phyloP scores from a whole-genome alignment of 495 filamentous ascomycete species.

The Hypoxylon fuscum region DNA sequence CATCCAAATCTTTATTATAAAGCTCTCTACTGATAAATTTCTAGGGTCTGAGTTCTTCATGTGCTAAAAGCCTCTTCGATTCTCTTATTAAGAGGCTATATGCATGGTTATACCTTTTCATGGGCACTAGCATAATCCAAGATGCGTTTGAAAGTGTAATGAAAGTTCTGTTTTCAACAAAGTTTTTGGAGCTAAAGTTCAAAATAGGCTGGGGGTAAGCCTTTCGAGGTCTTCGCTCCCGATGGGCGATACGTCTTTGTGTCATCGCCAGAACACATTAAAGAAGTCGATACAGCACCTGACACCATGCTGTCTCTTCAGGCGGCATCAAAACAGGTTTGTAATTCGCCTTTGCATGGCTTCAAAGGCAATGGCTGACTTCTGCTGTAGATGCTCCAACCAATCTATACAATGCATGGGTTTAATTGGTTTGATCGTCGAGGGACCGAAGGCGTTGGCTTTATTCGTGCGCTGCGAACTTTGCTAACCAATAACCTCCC shows the following conservation, averaged over 20 bases:
- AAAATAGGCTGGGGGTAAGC: slow-evolving; percentile 31
- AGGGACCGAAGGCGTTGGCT: slow-evolving; percentile 39
- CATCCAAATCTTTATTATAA: too few relatives aligned
- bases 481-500: slow-evolving; percentile 42
- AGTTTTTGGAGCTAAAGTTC: neutral
- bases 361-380: neutral
- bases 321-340: slow-evolving; percentile 38
- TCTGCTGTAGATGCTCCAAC: slow-evolving; percentile 39
- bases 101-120: too few relatives aligned
- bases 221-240: slow-evolving; percentile 37
- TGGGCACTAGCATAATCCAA: too few relatives aligned
- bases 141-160: too few relatives aligned
- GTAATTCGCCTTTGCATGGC: too few relatives aligned
- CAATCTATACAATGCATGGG: slow-evolving; percentile 44
- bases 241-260: slow-evolving; percentile 39
- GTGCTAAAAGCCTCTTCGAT: too few relatives aligned
- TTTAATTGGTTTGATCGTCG: slow-evolving; percentile 36
- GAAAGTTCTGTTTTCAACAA: too few relatives aligned
- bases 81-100: too few relatives aligned
- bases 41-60: too few relatives aligned
- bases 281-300: slow-evolving; percentile 39
- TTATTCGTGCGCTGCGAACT: slow-evolving; percentile 39
- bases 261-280: slow-evolving; percentile 38
- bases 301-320: slow-evolving; percentile 43
- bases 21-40: too few relatives aligned